A percentile compares a stretch with the other conserved stretches of the same genome.
Conservation (phyloP, 306 rosid species). For the Comarum palustre region DNA sequence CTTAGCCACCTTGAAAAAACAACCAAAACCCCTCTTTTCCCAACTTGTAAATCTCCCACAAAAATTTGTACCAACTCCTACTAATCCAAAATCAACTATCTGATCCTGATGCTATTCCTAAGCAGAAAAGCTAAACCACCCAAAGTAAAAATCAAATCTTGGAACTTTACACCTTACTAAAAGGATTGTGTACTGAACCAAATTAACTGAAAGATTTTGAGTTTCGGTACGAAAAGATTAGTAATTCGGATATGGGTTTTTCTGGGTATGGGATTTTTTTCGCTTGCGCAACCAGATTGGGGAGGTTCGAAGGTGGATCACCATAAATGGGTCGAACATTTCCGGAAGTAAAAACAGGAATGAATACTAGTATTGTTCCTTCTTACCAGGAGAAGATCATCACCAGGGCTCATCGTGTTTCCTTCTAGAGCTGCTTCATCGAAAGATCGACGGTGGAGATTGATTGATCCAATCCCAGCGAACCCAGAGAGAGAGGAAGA, state of each 20-base stretch:
- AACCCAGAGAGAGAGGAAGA: constrained; percentile 7
- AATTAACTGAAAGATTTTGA: neutral
- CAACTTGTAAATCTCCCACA: neutral
- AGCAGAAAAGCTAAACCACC: neutral
- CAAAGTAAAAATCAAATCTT: constrained; percentile 9
- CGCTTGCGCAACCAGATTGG: constrained; percentile 38
- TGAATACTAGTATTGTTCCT: constrained; percentile 4
- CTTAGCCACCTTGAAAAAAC: constrained; percentile 53
- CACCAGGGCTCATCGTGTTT: constrained; percentile 26
- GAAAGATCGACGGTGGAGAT: constrained; percentile 18
- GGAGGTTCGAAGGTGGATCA: constrained; percentile 40
- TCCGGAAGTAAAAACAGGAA: constrained; percentile 25
- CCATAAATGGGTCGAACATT: constrained; percentile 39
- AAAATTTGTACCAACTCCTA: neutral
- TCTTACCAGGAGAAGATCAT: constrained; percentile 39
- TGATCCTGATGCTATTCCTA: neutral
- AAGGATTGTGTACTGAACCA: neutral
- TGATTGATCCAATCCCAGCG: constrained; percentile 2
- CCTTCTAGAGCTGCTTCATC: constrained; percentile 20
- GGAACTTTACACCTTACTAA: constrained; percentile 3
- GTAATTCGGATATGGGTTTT: constrained; percentile 15
- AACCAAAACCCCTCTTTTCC: constrained; percentile 13
- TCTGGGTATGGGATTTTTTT: constrained; percentile 18
- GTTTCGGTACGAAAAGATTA: neutral
- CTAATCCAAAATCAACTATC: neutral